Evolutionary conservation across 2,329 filamentous ascomycete species (phyloP).

Genomic region (Fusarium sp.): DNA sequence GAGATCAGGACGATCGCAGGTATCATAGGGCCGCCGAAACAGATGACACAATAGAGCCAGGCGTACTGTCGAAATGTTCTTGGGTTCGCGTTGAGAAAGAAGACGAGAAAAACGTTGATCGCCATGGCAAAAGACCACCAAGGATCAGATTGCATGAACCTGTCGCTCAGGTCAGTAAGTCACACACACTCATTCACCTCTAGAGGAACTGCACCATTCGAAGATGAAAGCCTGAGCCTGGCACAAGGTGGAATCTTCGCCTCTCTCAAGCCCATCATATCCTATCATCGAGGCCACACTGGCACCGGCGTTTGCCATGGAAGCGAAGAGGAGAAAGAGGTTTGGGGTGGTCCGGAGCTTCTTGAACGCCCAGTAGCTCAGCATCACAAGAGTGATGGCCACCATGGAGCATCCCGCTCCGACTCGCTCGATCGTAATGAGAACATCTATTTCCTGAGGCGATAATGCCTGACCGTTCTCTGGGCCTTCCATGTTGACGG

Average conservation of each 20-base stretch:
- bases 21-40: constrained; percentile 78
- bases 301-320: constrained; percentile 61
- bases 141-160: constrained; percentile 82
- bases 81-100: constrained; percentile 67
- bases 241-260: constrained; percentile 69
- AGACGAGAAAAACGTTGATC: constrained; percentile 80
- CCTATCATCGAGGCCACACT: constrained; percentile 78
- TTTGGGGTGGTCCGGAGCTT: constrained; percentile 68
- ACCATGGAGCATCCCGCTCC: constrained; percentile 67
- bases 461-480: constrained; percentile 43
- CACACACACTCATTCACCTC: background rate
- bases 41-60: constrained; percentile 76
- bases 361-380: constrained; percentile 63
- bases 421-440: constrained; percentile 64
- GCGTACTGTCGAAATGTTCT: constrained; percentile 76
- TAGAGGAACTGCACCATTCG: constrained; percentile 65
- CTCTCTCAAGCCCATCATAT: constrained; percentile 70
- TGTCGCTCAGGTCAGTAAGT: constrained; percentile 49
- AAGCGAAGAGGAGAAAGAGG: constrained; percentile 58
- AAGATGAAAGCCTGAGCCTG: constrained; percentile 71
- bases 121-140: constrained; percentile 87
- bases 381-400: constrained; percentile 62
- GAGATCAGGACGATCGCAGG: constrained; percentile 76
- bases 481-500: constrained; percentile 32
- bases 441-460: constrained; percentile 54